Evolutionary conservation across 1,284 basidiomycete genomes (phyloP), one percentile per base, ranked within the genome.

Genomic region (Ustilago esculenta): DNA sequence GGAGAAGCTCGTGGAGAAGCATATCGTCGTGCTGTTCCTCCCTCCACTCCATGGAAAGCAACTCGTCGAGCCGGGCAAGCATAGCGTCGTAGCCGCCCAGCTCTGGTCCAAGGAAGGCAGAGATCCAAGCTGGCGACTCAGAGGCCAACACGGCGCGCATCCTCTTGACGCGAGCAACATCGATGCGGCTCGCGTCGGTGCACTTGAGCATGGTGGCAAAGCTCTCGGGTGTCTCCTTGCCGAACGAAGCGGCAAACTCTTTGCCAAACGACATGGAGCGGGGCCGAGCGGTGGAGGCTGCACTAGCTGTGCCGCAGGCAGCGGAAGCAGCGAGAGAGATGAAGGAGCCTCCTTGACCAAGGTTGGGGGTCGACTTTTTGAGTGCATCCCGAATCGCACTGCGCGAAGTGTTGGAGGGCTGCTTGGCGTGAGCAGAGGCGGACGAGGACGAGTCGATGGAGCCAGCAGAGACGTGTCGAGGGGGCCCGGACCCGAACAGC

Each of bases 11-110:
- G 74, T 95, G 90, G 8, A 99, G 85, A 42, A 96, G 86, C 81
- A 94, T 89, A 81, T 98, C 96, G 78, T 97, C 95, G 74, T 96
- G 94, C 80, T 97, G 94, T 81, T 99, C 95, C 82, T 98, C 95
- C 65, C 94, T 88, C 95, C 95, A 99, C 84, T 98, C 95, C 44
- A 98, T 88, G 68, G 92, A 90, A 0, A 98, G 85, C 10, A 98
- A 86, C 82, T 98, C 95, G 63, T 93, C 91, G n/a, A 98, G 83
- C 41, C 93, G 86, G 1, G 88, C 89, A 21, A 97, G 82, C 33
- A 99, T 84, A 0, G 90, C 89, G 5, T 87, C 86, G 77, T 98
- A 98, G 1, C 96, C 95, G 6, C 92, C 92, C 18, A 53, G 57
- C 20, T 70, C 57, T 10, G 87, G 82, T 44, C 86, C 86, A 36